Evolutionary conservation across 1,284 basidiomycete genomes (phyloP), one percentile per base, ranked within the genome.

Genomic region (Apiotrichum siamense): DNA sequence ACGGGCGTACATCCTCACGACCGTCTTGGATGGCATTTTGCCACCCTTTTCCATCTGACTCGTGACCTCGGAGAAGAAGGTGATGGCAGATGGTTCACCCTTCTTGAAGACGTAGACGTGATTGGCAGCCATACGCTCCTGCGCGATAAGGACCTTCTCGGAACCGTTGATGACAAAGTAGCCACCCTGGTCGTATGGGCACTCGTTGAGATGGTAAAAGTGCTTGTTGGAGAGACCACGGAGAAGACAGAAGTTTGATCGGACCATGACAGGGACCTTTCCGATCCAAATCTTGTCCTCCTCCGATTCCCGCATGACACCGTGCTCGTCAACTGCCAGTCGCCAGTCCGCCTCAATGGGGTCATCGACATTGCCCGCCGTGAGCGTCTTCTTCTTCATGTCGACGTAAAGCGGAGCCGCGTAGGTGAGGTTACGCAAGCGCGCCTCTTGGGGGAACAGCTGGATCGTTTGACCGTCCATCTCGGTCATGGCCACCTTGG

Each of bases 101-200:
- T 98, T 98, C 53, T 93, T 91, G 72, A 99, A 99, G 52, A 97
- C 93, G 73, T 98, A 99, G 64, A 99, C 96, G 67, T 97, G 93
- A 75, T 99, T 99, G 36, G 92, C 94, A 10, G 96, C 94, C 93
- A 98, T 98, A 47, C 96, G 84, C 74, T 99, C 94, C 72, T 99
- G 94, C 0, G 96, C 94, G 75, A 99, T 99, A 60, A 99, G 80
- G 25, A 99, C 94, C 75, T 99, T 99, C 75, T 99, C 94, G 2
- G 96, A 98, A 25, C 94, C 94, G 65, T 97, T 98, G 78, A 99
- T 97, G 73, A 99, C 90, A 73, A 99, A 99, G 76, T 99, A 99
- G 55, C 94, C 94, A 71, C 94, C 94, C 49, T 90, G 65, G 74
- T 99, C 96, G 69, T 93, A 94, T 2, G 94, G 94, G 66, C 94